These are phyloP conservation scores for Candida caryicola DNA, from an alignment of 805 yeast species.

Conservation along the genomic window DNA sequence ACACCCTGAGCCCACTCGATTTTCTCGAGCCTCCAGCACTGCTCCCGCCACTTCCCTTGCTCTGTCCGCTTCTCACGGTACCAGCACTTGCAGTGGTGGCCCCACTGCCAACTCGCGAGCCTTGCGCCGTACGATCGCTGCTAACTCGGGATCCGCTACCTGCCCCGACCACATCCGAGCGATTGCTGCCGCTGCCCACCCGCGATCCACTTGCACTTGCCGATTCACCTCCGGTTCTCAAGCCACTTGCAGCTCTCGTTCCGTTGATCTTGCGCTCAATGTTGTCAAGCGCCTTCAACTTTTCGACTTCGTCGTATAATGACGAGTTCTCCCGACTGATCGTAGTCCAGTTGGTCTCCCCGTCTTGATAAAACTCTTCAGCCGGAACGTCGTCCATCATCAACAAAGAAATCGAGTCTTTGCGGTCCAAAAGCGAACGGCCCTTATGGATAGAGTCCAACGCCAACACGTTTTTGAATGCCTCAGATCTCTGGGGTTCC, in stretches of 20 bases:
- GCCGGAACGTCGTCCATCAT: slow-evolving; percentile 9
- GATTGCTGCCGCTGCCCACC: not conserved
- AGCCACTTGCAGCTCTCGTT: not conserved
- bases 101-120: too few species aligned
- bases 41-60: too few species aligned
- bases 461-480: slow-evolving; percentile 4
- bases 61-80: too few species aligned
- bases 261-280: not conserved
- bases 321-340: slow-evolving; percentile 26
- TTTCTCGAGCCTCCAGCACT: not conserved
- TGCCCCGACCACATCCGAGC: too few species aligned
- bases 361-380: slow-evolving; percentile 17
- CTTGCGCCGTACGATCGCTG: too few species aligned
- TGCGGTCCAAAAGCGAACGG: not conserved
- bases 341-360: slow-evolving; percentile 21
- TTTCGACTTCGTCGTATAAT: slow-evolving; percentile 20
- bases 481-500: slow-evolving; percentile 1
- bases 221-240: too few species aligned
- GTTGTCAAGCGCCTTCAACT: slow-evolving; percentile 14
- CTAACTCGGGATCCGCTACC: too few species aligned
- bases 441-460: slow-evolving; percentile 6
- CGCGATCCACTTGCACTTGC: not conserved
- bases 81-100: too few species aligned
- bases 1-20: not conserved
- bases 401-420: slow-evolving; percentile 3